Percentiles rank a stretch among this genome's conserved stretches.
phyloP scores from a whole-genome alignment of 2,329 filamentous ascomycete species.

The Colletotrichum gigasporum region DNA sequence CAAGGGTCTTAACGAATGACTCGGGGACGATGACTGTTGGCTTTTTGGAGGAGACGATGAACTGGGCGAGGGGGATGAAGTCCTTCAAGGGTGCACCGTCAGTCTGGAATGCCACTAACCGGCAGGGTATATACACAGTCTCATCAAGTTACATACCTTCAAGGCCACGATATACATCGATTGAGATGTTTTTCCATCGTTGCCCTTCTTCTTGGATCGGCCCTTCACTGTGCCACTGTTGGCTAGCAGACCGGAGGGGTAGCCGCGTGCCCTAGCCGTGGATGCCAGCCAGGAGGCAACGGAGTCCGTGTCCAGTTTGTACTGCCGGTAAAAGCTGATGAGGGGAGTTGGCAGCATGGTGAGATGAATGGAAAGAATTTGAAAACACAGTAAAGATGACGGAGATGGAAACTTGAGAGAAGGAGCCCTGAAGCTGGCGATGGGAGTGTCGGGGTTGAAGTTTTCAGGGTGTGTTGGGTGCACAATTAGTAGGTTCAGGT shows the following conservation, averaged over 20 bases:
- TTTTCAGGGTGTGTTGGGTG: too few species aligned
- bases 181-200: too few species aligned
- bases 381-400: too few species aligned
- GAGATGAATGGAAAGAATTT: too few species aligned
- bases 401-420: too few species aligned
- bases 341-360: conserved; percentile 37
- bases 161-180: too few species aligned
- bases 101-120: too few species aligned
- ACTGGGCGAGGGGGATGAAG: conserved; percentile 48
- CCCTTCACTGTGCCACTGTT: neutral
- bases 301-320: conserved; percentile 50
- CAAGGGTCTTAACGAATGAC: conserved; percentile 41
- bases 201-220: conserved; percentile 40
- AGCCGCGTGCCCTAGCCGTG: conserved; percentile 48
- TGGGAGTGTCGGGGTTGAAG: too few species aligned
- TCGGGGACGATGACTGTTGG: conserved; percentile 39
- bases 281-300: conserved; percentile 52
- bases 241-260: conserved; percentile 35
- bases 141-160: neutral
- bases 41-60: conserved; percentile 40
- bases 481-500: too few species aligned
- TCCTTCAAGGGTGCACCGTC: conserved; percentile 48
- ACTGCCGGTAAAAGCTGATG: conserved; percentile 45
- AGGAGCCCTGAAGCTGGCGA: too few species aligned
- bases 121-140: conserved; percentile 42